Evolutionary conservation across 208 protist species (phyloP), one percentile per base, ranked within the genome.

Genomic region (Crithidia sp.): DNA sequence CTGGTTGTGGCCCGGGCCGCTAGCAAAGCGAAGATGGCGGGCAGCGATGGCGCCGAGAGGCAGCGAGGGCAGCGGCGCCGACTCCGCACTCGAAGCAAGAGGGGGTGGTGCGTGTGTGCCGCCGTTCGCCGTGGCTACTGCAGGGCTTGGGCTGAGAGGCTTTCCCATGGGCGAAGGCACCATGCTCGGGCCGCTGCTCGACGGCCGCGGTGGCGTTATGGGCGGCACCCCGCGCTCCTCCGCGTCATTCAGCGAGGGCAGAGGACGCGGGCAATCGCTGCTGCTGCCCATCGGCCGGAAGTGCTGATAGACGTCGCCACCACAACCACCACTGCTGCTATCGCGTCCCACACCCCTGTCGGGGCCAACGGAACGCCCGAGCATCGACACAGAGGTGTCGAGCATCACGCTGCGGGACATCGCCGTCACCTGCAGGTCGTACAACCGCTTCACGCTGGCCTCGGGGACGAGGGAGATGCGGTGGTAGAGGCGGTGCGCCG

Each of bases 401-500:
- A 3, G 1, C 19, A 61, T 49, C 13, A 52, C 19, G 36, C 54
- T 70, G 54, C 53, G 65, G 4, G 65, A 59, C 65, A 70, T 52
- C 17, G 56, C 28, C 1, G 71, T 44, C 40, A 68, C 50, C 49
- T 67, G 60, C 61, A 61, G 55, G 50, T 71, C 55, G 59, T 55
- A 59, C 28, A 71, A 14, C 43, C 73, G 41, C 50, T 67, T 71
- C 71, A 68, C 59, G 13, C 61, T 55, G 13, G 59, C 52, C 44
- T 71, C 67, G 8, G 79, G 52, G 9, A 83, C 77, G 3, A 88
- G 64, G 13, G 66, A 65, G 45, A 87, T 74, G 71, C 72, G 76
- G 54, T 85, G 67, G 60, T 90, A 90, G 12, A 80, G 79, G 37
- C 85, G 85, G 44, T 71, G 78, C 5, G 82, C 75, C 9, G 85